Percentiles rank a stretch among this genome's conserved stretches.
phyloP scores from a whole-genome alignment of 495 filamentous ascomycete genomes.

The Lophium mytilinum region DNA sequence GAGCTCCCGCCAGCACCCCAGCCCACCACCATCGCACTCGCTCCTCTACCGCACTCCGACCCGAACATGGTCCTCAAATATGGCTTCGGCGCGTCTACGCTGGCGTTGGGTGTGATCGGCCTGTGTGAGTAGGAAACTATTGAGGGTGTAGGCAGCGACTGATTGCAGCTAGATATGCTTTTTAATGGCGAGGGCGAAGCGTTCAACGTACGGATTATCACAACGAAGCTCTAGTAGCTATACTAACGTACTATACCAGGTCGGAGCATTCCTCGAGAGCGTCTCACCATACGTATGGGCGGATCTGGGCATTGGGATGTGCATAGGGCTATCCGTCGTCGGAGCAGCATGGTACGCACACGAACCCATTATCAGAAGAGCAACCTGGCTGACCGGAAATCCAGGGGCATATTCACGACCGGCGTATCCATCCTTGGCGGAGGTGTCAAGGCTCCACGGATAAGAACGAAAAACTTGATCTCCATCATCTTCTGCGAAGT shows the following conservation, averaged over 20 bases:
- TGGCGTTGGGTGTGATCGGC: slow-evolving; percentile 73
- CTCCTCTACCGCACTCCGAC: neutral
- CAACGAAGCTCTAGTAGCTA: neutral
- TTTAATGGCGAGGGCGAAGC: slow-evolving; percentile 92
- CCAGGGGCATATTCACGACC: slow-evolving; percentile 96
- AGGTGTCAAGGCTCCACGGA: slow-evolving; percentile 90
- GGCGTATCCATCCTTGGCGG: slow-evolving; percentile 97
- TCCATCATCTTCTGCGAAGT: slow-evolving; percentile 99
- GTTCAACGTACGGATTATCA: slow-evolving; percentile 69
- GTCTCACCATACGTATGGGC: slow-evolving; percentile 95
- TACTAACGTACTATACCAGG: slow-evolving; percentile 40
- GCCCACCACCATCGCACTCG: neutral
- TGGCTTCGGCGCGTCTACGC: slow-evolving; percentile 58
- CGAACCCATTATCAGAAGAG: neutral
- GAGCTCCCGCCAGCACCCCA: slow-evolving; percentile 4
- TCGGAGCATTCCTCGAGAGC: slow-evolving; percentile 88
- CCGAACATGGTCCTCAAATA: slow-evolving; percentile 45
- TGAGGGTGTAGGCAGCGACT: slow-evolving; percentile 20
- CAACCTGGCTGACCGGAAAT: neutral
- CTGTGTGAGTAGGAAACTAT: slow-evolving; percentile 54
- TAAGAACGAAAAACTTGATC: slow-evolving; percentile 98
- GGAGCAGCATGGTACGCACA: slow-evolving; percentile 89
- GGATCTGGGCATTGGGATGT: slow-evolving; percentile 80
- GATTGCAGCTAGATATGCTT: slow-evolving; percentile 72
- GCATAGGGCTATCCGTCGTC: slow-evolving; percentile 90